Base-by-base conservation (phyloP, 805 yeast species). In the Alloascoidea africana region DNA sequence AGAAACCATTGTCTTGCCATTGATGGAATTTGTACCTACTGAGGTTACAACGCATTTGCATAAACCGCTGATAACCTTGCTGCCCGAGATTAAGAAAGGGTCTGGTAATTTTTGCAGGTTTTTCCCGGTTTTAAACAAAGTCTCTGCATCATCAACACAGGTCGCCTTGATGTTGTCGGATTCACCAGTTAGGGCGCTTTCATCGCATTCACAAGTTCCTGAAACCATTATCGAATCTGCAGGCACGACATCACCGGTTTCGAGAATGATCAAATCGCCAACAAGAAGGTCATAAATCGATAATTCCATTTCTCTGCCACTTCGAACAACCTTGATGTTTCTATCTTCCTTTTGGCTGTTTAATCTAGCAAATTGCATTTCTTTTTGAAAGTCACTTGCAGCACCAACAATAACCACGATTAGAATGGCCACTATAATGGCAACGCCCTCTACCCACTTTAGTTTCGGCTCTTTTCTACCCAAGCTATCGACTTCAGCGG, bases 401-500 rank as follows among this genome's bases (percentile, higher is more conserved):
- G 96, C 91, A 36, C 96, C 94, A 11, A 91, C 98, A 2, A 84
- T 45, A 3, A 89, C 95, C 23, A 91, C 97, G 41, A 91, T 89
- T 3, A 73, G 50, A 17, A 91, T 82, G 15, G 99, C 99, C 3
- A 80, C 80, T 47, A 91, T 71, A 53, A 91, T 91, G 33, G 98
- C 99, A 30, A 87, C 94, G 47, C 99, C 99, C 63, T 91, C 99
- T n/a, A n/a, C n/a, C 96, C 97, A 91, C 50, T 89, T 95, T 19
- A 91, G 93, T 49, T 76, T 72, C 14, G 96, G 96, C 39, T 75
- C 55, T 15, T 73, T 64, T 16, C 73, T 65, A 18, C 95, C 94
- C 44, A 84, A 83, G 4, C 70, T 74, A 54, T 89, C 96, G 48
- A 70, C 70, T 51, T 73, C 74, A 0, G 83, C 65, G 0, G 79